These are phyloP conservation scores for Vinca minor DNA, from an alignment of 257 asterid species.

Conservation along the genomic window DNA sequence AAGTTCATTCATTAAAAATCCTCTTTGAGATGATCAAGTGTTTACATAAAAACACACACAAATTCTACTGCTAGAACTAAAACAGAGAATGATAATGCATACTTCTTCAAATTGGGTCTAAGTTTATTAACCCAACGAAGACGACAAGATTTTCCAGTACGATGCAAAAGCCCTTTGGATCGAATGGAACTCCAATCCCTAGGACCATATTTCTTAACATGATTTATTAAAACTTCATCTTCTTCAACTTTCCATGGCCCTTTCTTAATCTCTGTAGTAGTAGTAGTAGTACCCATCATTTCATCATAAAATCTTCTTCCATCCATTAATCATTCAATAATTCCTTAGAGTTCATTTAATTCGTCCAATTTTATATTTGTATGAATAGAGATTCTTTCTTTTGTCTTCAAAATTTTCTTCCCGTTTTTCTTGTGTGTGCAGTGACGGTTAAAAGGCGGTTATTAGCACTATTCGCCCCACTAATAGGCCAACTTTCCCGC, in stretches of 20 bases:
- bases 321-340: constrained; percentile 17
- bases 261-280: constrained; percentile 75
- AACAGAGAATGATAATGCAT: not conserved
- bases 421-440: constrained; percentile 14
- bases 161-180: constrained; percentile 88
- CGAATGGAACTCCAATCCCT: constrained; percentile 98
- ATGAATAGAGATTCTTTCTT: constrained; percentile 5
- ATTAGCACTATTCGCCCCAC: constrained; percentile 49
- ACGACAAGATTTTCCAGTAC: constrained; percentile 94
- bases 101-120: constrained; percentile 60
- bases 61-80: too few relatives aligned
- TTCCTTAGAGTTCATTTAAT: not conserved
- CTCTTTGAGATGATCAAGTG: too few relatives aligned
- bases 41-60: too few relatives aligned
- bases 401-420: not conserved
- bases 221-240: constrained; percentile 62
- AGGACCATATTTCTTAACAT: constrained; percentile 64
- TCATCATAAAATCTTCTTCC: constrained; percentile 34
- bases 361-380: constrained; percentile 3
- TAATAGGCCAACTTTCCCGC: constrained; percentile 29
- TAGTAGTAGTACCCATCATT: constrained; percentile 30
- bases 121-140: constrained; percentile 98
- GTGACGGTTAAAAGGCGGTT: constrained; percentile 75
- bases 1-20: too few relatives aligned
- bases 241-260: constrained; percentile 95